These are phyloP conservation scores for Leccinum solheimii DNA, from an alignment of 1,284 basidiomycete genomes.

Conservation along the genomic window DNA sequence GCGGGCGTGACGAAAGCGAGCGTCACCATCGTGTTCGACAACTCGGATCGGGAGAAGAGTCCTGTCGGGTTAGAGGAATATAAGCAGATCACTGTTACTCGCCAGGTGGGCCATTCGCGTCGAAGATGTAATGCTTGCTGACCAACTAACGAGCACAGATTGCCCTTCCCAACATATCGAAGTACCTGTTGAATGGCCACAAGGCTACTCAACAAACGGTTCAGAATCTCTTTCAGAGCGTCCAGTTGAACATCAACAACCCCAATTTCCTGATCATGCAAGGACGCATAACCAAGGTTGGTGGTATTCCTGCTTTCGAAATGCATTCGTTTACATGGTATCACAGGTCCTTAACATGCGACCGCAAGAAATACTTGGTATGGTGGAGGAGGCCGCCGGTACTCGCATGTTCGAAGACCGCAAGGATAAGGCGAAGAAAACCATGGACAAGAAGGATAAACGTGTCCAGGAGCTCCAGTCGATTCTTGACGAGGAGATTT, in stretches of 20 bases:
- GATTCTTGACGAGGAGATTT: slow-evolving; percentile 88
- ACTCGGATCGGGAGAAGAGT: slow-evolving; percentile 87
- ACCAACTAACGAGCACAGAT: slow-evolving; percentile 53
- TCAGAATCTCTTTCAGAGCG: slow-evolving; percentile 94
- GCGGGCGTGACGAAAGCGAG: slow-evolving; percentile 97
- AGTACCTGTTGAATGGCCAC: slow-evolving; percentile 97
- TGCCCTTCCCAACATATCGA: slow-evolving; percentile 91
- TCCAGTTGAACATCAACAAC: slow-evolving; percentile 99
- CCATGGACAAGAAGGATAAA: slow-evolving; percentile 98
- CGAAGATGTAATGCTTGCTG: slow-evolving; percentile 11
- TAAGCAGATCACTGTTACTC: slow-evolving; percentile 93
- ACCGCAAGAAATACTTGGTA: slow-evolving; percentile 94
- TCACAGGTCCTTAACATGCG: slow-evolving; percentile 91
- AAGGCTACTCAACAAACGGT: slow-evolving; percentile 88
- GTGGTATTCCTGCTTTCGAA: slow-evolving; percentile 8
- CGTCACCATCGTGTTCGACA: slow-evolving; percentile 99
- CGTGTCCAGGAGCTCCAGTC: slow-evolving; percentile 88
- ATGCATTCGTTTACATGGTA: background rate
- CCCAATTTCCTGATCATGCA: slow-evolving; percentile 99
- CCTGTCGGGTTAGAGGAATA: slow-evolving; percentile 84
- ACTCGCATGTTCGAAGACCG: slow-evolving; percentile 99
- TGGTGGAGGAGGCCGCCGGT: slow-evolving; percentile 99
- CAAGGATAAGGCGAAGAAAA: slow-evolving; percentile 96
- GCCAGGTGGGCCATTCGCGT: slow-evolving; percentile 64
- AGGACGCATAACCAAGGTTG: slow-evolving; percentile 88